These are phyloP conservation scores for Debaryomyces tyrocola DNA, from an alignment of 805 yeast genomes.

Conservation along the genomic window DNA sequence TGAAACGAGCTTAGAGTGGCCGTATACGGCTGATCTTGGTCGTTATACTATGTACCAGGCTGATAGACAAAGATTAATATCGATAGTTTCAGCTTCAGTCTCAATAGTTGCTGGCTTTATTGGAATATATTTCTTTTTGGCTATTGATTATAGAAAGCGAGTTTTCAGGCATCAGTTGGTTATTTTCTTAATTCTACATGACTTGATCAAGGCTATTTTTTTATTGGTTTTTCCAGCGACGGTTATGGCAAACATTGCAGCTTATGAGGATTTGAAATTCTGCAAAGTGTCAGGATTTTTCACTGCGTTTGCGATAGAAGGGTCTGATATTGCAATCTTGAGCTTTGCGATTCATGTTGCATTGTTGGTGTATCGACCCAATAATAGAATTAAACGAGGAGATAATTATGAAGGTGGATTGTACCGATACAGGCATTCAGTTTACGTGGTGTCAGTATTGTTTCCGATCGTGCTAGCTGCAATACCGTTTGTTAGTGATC, in stretches of 20 bases:
- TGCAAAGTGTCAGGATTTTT: slow-evolving; percentile 68
- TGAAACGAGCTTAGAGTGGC: background rate
- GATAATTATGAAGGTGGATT: slow-evolving; percentile 63
- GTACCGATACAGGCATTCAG: slow-evolving; percentile 48
- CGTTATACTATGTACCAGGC: background rate
- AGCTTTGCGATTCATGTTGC: slow-evolving; percentile 76
- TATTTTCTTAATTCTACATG: slow-evolving; percentile 57
- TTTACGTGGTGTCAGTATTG: slow-evolving; percentile 52
- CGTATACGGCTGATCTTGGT: background rate
- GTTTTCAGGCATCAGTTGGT: slow-evolving; percentile 66
- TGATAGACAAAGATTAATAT: background rate
- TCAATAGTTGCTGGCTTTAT: slow-evolving; percentile 41
- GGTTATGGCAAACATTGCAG: slow-evolving; percentile 34
- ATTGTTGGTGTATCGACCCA: slow-evolving; percentile 60
- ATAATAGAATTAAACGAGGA: slow-evolving; percentile 30
- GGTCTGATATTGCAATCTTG: slow-evolving; percentile 73
- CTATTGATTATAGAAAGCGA: slow-evolving; percentile 55
- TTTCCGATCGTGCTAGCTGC: slow-evolving; percentile 64
- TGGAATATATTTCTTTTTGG: slow-evolving; percentile 53
- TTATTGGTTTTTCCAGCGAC: slow-evolving; percentile 63
- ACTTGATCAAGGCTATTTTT: slow-evolving; percentile 64
- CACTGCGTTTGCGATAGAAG: slow-evolving; percentile 70
- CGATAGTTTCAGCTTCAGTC: slow-evolving; percentile 23
- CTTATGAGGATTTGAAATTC: slow-evolving; percentile 45
- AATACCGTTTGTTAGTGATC: slow-evolving; percentile 55